Conservation (phyloP, 2,329 filamentous ascomycete genomes). For the Alternaria gaisen region DNA sequence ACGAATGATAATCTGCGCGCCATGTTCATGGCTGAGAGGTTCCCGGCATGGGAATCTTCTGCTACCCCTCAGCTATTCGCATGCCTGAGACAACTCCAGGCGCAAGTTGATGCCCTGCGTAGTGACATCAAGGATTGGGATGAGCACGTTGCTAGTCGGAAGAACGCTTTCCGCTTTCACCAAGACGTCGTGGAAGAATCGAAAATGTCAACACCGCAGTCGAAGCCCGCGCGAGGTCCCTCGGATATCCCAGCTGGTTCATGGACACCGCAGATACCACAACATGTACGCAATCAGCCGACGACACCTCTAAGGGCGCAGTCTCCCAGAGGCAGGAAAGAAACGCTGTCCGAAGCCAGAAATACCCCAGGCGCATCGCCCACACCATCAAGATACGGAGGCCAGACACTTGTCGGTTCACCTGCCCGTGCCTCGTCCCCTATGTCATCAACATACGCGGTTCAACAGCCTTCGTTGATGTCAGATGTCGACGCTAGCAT, state of each 20-base stretch:
- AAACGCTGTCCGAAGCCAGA: conserved; percentile 34
- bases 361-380: conserved; percentile 14
- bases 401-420: conserved; percentile 40
- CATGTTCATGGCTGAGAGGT: conserved; percentile 48
- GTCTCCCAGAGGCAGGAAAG: conserved; percentile 50
- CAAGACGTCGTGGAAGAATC: conserved; percentile 55
- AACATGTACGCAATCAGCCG: conserved; percentile 44
- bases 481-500: conserved; percentile 47
- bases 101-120: conserved; percentile 56
- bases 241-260: conserved; percentile 40
- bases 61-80: conserved; percentile 53
- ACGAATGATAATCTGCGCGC: conserved; percentile 41
- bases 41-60: conserved; percentile 49
- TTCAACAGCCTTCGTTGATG: conserved; percentile 46
- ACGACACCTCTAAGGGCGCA: conserved; percentile 44
- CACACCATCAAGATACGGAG: conserved; percentile 28
- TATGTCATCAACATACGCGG: conserved; percentile 36
- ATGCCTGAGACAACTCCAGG: conserved; percentile 53
- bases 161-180: conserved; percentile 59
- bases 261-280: conserved; percentile 50
- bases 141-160: conserved; percentile 58
- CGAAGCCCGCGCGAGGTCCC: conserved; percentile 34
- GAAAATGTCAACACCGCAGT: conserved; percentile 40
- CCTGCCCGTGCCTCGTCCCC: conserved; percentile 42
- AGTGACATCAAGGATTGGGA: conserved; percentile 57